These are phyloP conservation scores for Metschnikowia koreensis DNA, from an alignment of 805 yeast genomes.

Conservation along the genomic window DNA sequence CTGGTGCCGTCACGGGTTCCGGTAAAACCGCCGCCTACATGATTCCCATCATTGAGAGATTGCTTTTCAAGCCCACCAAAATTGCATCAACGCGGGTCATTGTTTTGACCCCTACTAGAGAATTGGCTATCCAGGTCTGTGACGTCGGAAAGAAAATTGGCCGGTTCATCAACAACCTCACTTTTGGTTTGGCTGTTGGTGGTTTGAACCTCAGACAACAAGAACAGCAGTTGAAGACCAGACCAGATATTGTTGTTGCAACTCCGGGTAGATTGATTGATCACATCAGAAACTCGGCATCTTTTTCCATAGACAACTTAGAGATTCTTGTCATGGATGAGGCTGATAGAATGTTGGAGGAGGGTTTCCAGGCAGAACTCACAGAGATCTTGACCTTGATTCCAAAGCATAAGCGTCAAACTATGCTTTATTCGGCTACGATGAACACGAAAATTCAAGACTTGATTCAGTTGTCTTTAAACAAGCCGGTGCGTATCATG, in stretches of 20 bases:
- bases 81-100: conserved; percentile 87
- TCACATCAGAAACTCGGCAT: conserved; percentile 92
- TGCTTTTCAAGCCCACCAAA: conserved; percentile 83
- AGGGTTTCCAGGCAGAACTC: conserved; percentile 95
- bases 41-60: conserved; percentile 92
- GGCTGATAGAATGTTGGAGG: conserved; percentile 99
- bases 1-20: conserved; percentile 99
- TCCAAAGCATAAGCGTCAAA: conserved; percentile 86
- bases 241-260: conserved; percentile 96
- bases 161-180: conserved; percentile 67
- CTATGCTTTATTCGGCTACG: conserved; percentile 93
- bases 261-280: conserved; percentile 99
- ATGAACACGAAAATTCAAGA: conserved; percentile 93
- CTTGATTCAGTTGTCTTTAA: conserved; percentile 81
- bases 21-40: conserved; percentile 99
- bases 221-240: conserved; percentile 85
- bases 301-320: conserved; percentile 84
- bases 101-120: conserved; percentile 94
- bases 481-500: conserved; percentile 91
- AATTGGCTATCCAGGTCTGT: conserved; percentile 90
- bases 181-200: conserved; percentile 97
- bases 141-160: conserved; percentile 90
- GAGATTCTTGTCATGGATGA: conserved; percentile 94
- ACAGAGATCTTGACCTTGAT: conserved; percentile 83
- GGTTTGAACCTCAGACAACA: conserved; percentile 94